Evolutionary conservation across 192 early-diverging fungal genomes (phyloP).

Genomic region (Endogone sp.): DNA sequence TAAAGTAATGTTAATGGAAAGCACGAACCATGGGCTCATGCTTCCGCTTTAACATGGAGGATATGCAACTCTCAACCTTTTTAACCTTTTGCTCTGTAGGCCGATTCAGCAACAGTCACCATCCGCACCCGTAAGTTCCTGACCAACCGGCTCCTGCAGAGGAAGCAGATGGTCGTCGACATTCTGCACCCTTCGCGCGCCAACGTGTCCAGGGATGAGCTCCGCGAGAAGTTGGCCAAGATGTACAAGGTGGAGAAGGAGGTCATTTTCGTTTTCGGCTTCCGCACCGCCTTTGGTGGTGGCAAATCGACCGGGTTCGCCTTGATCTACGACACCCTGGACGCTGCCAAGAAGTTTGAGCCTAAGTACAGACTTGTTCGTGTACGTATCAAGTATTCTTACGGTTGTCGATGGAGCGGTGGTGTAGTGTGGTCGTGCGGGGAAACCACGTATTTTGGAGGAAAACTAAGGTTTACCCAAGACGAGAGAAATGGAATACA

Average conservation of each 20-base stretch:
- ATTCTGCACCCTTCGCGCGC: conserved; percentile 92
- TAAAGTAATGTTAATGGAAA: too few species aligned
- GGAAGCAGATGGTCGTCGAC: conserved; percentile 98
- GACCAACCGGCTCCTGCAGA: conserved; percentile 95
- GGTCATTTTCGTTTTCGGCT: conserved; percentile 89
- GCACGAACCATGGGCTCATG: too few species aligned
- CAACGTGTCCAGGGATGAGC: conserved; percentile 89
- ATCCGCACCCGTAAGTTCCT: conserved; percentile 99
- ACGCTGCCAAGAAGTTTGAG: conserved; percentile 97
- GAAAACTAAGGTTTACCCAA: too few species aligned
- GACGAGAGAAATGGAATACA: too few species aligned
- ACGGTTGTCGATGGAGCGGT: too few species aligned
- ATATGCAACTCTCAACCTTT: too few species aligned
- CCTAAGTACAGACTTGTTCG: conserved; percentile 95
- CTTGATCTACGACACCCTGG: conserved; percentile 93
- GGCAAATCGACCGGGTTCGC: conserved; percentile 94
- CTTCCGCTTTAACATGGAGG: too few species aligned
- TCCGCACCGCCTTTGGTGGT: conserved; percentile 96
- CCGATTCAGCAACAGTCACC: conserved; percentile 85
- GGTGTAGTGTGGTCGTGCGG: too few species aligned
- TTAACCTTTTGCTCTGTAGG: too few species aligned
- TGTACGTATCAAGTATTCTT: conserved; percentile 41
- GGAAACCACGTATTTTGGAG: too few species aligned
- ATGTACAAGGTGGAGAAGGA: conserved; percentile 92
- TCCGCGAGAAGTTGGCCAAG: conserved; percentile 93